Evolutionary conservation across 768 basidiomycete species (phyloP).

Genomic region (Clitopilus passeckerianus): DNA sequence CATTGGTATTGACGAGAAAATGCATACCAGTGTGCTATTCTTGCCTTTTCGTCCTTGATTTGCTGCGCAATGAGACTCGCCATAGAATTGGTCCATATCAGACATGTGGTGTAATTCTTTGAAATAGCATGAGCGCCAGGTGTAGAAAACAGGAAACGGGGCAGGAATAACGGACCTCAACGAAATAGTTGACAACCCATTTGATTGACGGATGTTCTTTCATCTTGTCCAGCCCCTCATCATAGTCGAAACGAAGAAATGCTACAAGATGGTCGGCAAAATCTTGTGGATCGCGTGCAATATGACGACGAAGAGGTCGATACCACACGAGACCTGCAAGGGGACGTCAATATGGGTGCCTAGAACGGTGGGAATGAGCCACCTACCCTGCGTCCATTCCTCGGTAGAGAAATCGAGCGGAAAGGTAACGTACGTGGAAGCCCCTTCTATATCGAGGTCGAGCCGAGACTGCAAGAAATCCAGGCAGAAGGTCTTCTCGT

Average conservation of each 20-base stretch:
- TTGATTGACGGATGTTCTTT: neutral
- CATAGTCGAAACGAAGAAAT: neutral
- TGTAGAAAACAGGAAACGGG: neutral
- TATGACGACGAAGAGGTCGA: neutral
- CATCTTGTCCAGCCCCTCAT: neutral
- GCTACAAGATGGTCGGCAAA: neutral
- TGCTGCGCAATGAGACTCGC: neutral
- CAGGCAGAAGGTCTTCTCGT: no score
- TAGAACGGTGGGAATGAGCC: neutral
- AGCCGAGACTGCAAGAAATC: no score
- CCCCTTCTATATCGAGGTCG: no score
- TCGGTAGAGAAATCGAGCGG: no score
- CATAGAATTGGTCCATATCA: neutral
- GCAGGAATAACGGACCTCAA: neutral
- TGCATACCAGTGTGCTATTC: neutral
- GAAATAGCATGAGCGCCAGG: no score
- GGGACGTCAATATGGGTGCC: neutral
- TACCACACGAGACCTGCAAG: neutral
- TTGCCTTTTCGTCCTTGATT: neutral
- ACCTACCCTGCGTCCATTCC: neutral
- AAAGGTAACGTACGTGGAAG: no score
- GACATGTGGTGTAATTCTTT: neutral
- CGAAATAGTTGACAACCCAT: neutral
- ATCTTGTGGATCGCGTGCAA: neutral
- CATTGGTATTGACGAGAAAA: neutral